Evolutionary conservation across 352 stramenopile species (phyloP), one percentile per base, ranked within the genome.

Genomic region (Globisporangium radiosum): DNA sequence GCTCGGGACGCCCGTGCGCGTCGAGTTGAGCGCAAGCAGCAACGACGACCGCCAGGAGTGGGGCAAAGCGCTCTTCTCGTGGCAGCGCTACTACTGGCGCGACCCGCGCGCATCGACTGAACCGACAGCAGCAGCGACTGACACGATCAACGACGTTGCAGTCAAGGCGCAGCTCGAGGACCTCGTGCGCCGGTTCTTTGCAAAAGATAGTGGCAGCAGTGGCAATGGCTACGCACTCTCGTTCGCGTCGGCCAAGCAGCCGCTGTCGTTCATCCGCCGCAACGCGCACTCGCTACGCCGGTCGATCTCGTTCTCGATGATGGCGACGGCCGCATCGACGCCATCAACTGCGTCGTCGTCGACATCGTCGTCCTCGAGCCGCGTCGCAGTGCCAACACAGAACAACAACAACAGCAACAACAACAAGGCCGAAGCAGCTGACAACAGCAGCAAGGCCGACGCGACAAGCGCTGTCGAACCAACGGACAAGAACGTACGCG

Each of bases 61-160:
- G 85, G 82, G 78, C 60, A 87, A 87, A 55, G 82, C 81, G 56
- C 77, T 94, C n/a, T 89, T 91, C 60, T 92, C 82, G 7, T 94
- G 85, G 85, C 85, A 94, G 61, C 82, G 85, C 48, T 91, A 88
- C 65, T 94, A 92, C 68, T 94, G 83, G 83, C 81, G 83, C 54
- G 83, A 92, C 47, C 83, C 83, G 15, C 59, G 36, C 39, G 52
- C 54, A 37, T 50, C 37, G 36, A 40, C 55, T 9, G 60, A 72
- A 4, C 36, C 14, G n/a, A 48, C 57, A 15, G 52, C 25, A 1
- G 38, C 36, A 14, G 52, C 59, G 13, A 49, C 33, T 3, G 19
- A 25, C 17, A 47, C 52, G 49, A 47, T 47, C 9, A 33, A 60
- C 37, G 73, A 62, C 17, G 50, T 61, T 0, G 55, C 71, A 37